These are phyloP conservation scores for Alnus rubra DNA, from an alignment of 306 rosid species.

Conservation along the genomic window DNA sequence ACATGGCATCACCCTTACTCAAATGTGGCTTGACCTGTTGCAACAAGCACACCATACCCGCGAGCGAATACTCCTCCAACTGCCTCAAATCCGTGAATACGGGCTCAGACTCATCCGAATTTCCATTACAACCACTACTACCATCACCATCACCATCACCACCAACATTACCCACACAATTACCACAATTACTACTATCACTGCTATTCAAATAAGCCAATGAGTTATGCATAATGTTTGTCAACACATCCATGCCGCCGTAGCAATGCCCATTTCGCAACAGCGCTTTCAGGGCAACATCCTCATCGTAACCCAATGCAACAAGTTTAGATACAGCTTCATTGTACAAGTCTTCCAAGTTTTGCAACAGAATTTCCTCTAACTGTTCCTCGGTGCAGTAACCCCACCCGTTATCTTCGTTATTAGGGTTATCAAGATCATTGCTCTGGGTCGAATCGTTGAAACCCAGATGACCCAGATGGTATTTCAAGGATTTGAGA, in stretches of 20 bases:
- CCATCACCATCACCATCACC: conserved; percentile 8
- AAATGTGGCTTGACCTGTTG: conserved; percentile 78
- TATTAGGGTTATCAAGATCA: conserved; percentile 30
- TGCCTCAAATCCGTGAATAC: conserved; percentile 78
- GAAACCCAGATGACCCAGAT: conserved; percentile 35
- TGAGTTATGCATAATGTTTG: conserved; percentile 75
- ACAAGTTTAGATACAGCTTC: conserved; percentile 85
- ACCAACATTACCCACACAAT: background rate
- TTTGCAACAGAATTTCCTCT: conserved; percentile 77
- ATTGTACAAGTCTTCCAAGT: conserved; percentile 57
- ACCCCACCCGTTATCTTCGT: conserved; percentile 78
- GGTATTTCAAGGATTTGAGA: conserved; percentile 55
- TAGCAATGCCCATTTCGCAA: conserved; percentile 81
- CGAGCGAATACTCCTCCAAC: conserved; percentile 77
- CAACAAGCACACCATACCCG: conserved; percentile 83
- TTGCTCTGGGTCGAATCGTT: conserved; percentile 41
- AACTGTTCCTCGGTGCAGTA: conserved; percentile 93
- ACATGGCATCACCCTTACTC: conserved; percentile 94
- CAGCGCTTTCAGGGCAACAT: conserved; percentile 62
- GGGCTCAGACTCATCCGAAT: conserved; percentile 58
- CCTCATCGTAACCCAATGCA: conserved; percentile 75
- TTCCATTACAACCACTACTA: conserved; percentile 33
- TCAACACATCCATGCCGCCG: conserved; percentile 79
- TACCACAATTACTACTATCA: background rate
- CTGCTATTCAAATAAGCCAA: conserved; percentile 63